A percentile compares a stretch with the other conserved stretches of the same genome.
Evolutionary conservation across 345 rosid genomes (phyloP).

Genomic region (Brassica rapa): DNA sequence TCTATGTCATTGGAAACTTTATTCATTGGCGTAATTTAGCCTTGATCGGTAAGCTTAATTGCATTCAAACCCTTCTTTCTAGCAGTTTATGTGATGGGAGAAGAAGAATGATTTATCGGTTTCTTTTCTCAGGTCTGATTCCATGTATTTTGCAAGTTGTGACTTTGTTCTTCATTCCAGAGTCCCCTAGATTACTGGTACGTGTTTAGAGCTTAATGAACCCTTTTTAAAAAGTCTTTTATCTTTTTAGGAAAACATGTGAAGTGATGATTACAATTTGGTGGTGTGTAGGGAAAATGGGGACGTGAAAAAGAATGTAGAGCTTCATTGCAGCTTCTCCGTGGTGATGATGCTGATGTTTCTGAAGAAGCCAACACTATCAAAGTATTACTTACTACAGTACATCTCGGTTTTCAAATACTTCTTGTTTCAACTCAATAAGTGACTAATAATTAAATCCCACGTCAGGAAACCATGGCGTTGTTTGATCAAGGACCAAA

Average conservation of each 20-base stretch:
- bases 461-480: slow-evolving; percentile 42
- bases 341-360: slow-evolving; percentile 56
- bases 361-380: slow-evolving; percentile 59
- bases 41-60: slow-evolving; percentile 34
- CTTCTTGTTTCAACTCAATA: neutral
- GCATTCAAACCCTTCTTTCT: neutral
- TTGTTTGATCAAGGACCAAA: slow-evolving; percentile 38
- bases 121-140: slow-evolving; percentile 30
- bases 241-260: neutral
- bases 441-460: neutral
- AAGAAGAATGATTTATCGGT: neutral
- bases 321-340: slow-evolving; percentile 51
- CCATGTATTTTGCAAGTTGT: slow-evolving; percentile 47
- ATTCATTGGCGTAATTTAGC: slow-evolving; percentile 44
- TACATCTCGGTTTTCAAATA: neutral
- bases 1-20: slow-evolving; percentile 40
- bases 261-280: slow-evolving; percentile 4
- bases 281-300: slow-evolving; percentile 43
- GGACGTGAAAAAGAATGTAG: slow-evolving; percentile 55
- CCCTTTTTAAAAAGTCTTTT: neutral
- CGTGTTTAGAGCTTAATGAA: neutral
- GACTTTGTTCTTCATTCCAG: slow-evolving; percentile 54
- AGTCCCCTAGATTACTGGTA: slow-evolving; percentile 61
- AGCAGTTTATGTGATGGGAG: neutral
- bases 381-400: slow-evolving; percentile 36